A percentile compares a stretch with the other conserved stretches of the same genome.
Conservation (phyloP, 2,329 filamentous ascomycete species). For the Exophiala alcalophila region DNA sequence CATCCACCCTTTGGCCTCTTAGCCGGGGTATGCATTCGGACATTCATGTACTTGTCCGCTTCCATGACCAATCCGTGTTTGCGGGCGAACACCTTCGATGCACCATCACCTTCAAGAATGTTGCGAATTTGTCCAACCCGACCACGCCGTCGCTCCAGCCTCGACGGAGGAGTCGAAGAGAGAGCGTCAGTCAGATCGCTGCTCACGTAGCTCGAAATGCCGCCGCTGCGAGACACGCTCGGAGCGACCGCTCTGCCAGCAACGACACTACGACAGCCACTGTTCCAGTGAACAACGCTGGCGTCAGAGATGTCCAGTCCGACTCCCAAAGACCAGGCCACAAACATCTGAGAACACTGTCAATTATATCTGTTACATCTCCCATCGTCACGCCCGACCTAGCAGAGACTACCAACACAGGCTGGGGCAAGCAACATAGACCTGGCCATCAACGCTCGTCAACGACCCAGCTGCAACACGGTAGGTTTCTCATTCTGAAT, state of each 20-base stretch:
- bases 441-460: constrained; percentile 27
- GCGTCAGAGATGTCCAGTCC: constrained; percentile 25
- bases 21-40: constrained; percentile 56
- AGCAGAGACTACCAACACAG: background rate
- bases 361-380: constrained; percentile 71
- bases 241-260: constrained; percentile 15
- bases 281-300: constrained; percentile 42
- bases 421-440: constrained; percentile 22
- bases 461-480: constrained; percentile 21
- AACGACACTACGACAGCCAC: constrained; percentile 35
- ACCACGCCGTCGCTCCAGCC: constrained; percentile 29
- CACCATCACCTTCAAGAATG: constrained; percentile 93
- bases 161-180: constrained; percentile 29
- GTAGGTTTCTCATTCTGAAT: constrained; percentile 17
- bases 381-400: constrained; percentile 14
- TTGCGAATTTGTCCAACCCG: constrained; percentile 53
- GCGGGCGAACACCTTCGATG: constrained; percentile 94
- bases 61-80: constrained; percentile 92
- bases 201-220: constrained; percentile 13
- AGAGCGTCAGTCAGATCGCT: constrained; percentile 28
- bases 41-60: constrained; percentile 92
- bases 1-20: constrained; percentile 3
- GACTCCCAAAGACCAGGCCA: constrained; percentile 44
- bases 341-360: constrained; percentile 71
- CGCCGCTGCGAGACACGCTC: constrained; percentile 6